Evolutionary conservation across 1,284 basidiomycete species (phyloP).

Genomic region (Austroboletus olivaceoglutinosus): DNA sequence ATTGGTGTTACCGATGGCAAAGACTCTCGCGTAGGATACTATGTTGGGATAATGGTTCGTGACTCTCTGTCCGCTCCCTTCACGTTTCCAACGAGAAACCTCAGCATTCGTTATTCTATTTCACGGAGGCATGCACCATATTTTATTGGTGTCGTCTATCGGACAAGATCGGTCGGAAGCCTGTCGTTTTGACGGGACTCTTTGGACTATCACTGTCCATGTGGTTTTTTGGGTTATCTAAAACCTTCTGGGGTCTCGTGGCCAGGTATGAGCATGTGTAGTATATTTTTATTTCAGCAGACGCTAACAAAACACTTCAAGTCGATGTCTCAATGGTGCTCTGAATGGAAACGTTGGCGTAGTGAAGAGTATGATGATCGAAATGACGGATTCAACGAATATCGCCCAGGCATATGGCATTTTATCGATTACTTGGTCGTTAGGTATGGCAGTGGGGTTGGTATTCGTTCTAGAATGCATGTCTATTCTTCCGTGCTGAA

Average conservation of each 20-base stretch:
- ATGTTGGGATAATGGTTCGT: conserved; percentile 51
- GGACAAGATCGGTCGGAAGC: conserved; percentile 63
- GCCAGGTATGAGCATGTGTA: conserved; percentile 40
- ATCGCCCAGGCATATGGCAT: conserved; percentile 37
- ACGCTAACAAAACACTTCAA: conserved; percentile 8
- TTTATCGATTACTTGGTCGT: conserved; percentile 46
- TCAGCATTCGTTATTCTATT: conserved; percentile 54
- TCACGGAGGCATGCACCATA: conserved; percentile 54
- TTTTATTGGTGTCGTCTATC: conserved; percentile 68
- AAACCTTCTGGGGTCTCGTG: conserved; percentile 54
- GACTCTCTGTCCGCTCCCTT: background rate
- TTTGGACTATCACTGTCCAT: conserved; percentile 58
- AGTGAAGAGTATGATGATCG: conserved; percentile 40
- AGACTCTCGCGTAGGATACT: conserved; percentile 37
- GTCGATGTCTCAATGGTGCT: conserved; percentile 39
- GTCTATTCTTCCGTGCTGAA: background rate
- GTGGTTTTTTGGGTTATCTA: conserved; percentile 62
- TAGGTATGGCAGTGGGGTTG: conserved; percentile 45
- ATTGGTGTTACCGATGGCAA: conserved; percentile 50
- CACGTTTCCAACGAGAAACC: background rate
- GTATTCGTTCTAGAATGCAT: conserved; percentile 1
- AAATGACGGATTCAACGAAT: conserved; percentile 39
- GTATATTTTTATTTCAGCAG: background rate
- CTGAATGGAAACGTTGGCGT: conserved; percentile 47
- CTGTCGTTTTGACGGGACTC: conserved; percentile 59